A percentile compares a stretch with the other conserved stretches of the same genome.
phyloP scores from a whole-genome alignment of 192 early-diverging fungal species.

The Entomortierella lignicola region DNA sequence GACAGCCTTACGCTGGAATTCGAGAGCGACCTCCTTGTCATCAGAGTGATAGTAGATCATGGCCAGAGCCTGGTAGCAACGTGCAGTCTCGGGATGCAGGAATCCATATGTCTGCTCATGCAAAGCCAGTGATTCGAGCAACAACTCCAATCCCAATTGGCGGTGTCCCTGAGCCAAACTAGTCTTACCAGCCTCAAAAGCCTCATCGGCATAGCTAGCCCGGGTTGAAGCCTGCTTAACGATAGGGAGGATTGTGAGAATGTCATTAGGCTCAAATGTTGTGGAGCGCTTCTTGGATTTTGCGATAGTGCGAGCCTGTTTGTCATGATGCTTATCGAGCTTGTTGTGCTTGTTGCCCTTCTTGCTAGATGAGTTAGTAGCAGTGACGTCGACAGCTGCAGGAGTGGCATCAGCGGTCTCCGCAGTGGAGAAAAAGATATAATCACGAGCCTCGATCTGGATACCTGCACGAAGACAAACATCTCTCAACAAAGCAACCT shows the following conservation, averaged over 20 bases:
- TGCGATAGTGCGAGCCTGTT: slow-evolving; percentile 47
- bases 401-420: slow-evolving; percentile 41
- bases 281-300: slow-evolving; percentile 65
- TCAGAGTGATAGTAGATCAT: slow-evolving; percentile 82
- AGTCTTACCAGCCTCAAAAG: slow-evolving; percentile 86
- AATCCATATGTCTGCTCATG: slow-evolving; percentile 96
- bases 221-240: slow-evolving; percentile 75
- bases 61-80: slow-evolving; percentile 85
- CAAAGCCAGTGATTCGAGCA: slow-evolving; percentile 83
- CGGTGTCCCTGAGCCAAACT: slow-evolving; percentile 83
- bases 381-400: slow-evolving; percentile 20
- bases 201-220: slow-evolving; percentile 87
- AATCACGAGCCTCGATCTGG: slow-evolving; percentile 85
- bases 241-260: slow-evolving; percentile 78
- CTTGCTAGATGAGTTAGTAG: slow-evolving; percentile 16
- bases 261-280: slow-evolving; percentile 73
- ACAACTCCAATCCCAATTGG: slow-evolving; percentile 82
- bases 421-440: slow-evolving; percentile 64
- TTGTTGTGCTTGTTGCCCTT: slow-evolving; percentile 41
- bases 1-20: slow-evolving; percentile 85
- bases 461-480: slow-evolving; percentile 87
- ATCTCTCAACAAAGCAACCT: slow-evolving; percentile 81
- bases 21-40: slow-evolving; percentile 69
- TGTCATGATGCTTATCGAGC: slow-evolving; percentile 52
- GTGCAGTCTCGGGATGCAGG: slow-evolving; percentile 90